Conservation (phyloP, 1,139 yeast species). For the Casaregolazyma lundiana region DNA sequence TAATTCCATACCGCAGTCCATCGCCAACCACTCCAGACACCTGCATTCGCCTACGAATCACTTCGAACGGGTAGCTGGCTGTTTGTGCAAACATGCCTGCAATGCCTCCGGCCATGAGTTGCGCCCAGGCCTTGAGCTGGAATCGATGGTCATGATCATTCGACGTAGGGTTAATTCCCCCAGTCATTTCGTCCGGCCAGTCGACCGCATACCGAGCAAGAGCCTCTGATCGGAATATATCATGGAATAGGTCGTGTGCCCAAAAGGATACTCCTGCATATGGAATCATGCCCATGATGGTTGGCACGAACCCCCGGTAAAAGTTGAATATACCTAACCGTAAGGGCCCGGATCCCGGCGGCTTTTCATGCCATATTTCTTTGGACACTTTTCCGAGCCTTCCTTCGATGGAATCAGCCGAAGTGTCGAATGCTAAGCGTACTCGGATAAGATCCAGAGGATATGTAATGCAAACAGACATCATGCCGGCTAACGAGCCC, state of each 20-base stretch:
- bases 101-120: slow-evolving; percentile 86
- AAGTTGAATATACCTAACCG: slow-evolving; percentile 42
- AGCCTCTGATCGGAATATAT: slow-evolving; percentile 58
- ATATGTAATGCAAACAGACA: slow-evolving; percentile 84
- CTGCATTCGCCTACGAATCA: slow-evolving; percentile 90
- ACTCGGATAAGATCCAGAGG: slow-evolving; percentile 91
- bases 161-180: slow-evolving; percentile 8
- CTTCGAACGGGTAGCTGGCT: slow-evolving; percentile 96
- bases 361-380: slow-evolving; percentile 55
- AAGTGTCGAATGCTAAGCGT: slow-evolving; percentile 83
- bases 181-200: slow-evolving; percentile 14
- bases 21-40: slow-evolving; percentile 69
- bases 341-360: background rate
- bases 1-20: slow-evolving; percentile 33
- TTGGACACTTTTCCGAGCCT: slow-evolving; percentile 50
- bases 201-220: slow-evolving; percentile 55
- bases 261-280: slow-evolving; percentile 97
- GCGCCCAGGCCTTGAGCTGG: slow-evolving; percentile 80
- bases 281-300: slow-evolving; percentile 92
- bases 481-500: slow-evolving; percentile 82
- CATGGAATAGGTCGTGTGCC: slow-evolving; percentile 89
- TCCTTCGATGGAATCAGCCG: slow-evolving; percentile 40
- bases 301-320: slow-evolving; percentile 92
- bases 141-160: slow-evolving; percentile 43
- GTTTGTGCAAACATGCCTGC: slow-evolving; percentile 96